These are phyloP conservation scores for Talaromyces adpressus DNA, from an alignment of 495 filamentous ascomycete species.

Conservation along the genomic window DNA sequence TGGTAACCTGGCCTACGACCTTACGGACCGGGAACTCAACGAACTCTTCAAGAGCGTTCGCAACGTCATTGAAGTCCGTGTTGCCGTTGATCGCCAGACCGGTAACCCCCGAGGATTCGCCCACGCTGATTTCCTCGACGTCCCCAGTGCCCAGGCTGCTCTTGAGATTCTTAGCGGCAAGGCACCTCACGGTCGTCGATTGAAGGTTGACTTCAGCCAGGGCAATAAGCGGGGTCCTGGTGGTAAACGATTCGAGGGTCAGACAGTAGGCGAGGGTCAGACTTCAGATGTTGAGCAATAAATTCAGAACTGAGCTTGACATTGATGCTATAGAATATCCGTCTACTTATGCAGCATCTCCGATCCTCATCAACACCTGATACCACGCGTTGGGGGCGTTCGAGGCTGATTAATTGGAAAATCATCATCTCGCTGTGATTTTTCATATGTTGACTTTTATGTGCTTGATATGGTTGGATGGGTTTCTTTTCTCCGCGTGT, in stretches of 20 bases:
- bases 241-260: too few relatives aligned
- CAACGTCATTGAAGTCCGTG: constrained; percentile 73
- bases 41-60: constrained; percentile 64
- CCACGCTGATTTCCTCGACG: constrained; percentile 76
- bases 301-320: background rate
- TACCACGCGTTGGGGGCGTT: background rate
- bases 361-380: background rate
- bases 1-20: constrained; percentile 85
- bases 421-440: background rate
- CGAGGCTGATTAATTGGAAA: background rate
- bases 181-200: constrained; percentile 55
- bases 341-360: background rate
- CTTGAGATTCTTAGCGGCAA: constrained; percentile 48
- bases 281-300: background rate
- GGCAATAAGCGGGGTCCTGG: background rate
- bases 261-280: too few relatives aligned
- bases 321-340: background rate
- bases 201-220: constrained; percentile 58
- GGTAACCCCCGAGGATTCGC: constrained; percentile 85
- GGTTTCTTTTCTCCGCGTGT: background rate
- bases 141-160: constrained; percentile 52
- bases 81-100: constrained; percentile 83
- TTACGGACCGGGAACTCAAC: constrained; percentile 83
- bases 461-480: background rate
- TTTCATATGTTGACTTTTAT: background rate